These are phyloP conservation scores for Hypholoma sublateritium DNA, from an alignment of 768 basidiomycete species.

Conservation along the genomic window DNA sequence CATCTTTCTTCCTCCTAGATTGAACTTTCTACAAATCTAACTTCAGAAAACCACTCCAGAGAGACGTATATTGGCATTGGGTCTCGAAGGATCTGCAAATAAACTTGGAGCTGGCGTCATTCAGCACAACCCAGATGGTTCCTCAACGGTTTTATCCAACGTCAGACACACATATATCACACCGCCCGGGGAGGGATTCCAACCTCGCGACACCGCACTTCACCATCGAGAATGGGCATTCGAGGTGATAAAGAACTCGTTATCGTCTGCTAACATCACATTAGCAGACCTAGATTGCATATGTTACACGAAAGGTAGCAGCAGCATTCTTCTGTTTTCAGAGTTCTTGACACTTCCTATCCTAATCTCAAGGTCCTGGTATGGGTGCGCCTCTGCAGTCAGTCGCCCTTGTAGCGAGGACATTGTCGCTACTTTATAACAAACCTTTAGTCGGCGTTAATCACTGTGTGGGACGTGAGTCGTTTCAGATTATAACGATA, in stretches of 20 bases:
- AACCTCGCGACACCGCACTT: slow-evolving; percentile 91
- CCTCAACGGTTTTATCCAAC: slow-evolving; percentile 82
- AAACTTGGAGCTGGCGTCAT: slow-evolving; percentile 95
- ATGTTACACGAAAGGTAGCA: slow-evolving; percentile 90
- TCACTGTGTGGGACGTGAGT: slow-evolving; percentile 96
- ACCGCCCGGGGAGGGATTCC: slow-evolving; percentile 96
- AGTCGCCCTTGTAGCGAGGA: slow-evolving; percentile 91
- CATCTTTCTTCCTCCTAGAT: neutral
- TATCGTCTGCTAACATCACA: slow-evolving; percentile 64
- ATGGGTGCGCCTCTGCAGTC: slow-evolving; percentile 98
- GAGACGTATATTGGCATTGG: slow-evolving; percentile 80
- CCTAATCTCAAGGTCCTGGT: slow-evolving; percentile 75
- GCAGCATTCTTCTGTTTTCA: neutral
- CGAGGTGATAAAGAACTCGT: slow-evolving; percentile 75
- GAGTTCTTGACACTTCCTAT: neutral
- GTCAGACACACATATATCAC: slow-evolving; percentile 98
- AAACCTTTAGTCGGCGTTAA: slow-evolving; percentile 98
- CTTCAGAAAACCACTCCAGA: slow-evolving; percentile 36
- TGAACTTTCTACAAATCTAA: neutral
- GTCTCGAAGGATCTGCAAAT: slow-evolving; percentile 97
- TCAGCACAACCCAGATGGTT: slow-evolving; percentile 73
- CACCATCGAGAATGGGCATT: slow-evolving; percentile 95
- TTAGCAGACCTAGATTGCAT: slow-evolving; percentile 90
- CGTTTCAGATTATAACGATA: neutral
- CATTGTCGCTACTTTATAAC: slow-evolving; percentile 79